A percentile compares a stretch with the other conserved stretches of the same genome.
Conservation (phyloP, 257 asterid genomes). For the Pogostemon cablin region DNA sequence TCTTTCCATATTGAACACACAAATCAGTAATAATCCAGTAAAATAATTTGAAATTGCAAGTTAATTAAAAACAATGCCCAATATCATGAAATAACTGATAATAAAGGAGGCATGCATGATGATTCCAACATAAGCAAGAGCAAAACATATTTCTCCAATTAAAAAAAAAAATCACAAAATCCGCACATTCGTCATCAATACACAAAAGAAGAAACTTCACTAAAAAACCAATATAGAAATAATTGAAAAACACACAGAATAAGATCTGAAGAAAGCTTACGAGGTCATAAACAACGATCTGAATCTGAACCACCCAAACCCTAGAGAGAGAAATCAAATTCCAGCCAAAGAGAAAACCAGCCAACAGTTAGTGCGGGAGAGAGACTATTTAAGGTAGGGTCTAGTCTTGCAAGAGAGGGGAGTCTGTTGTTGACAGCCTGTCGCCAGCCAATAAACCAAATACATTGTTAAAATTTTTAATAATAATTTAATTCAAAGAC, state of each 20-base stretch:
- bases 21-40: slow-evolving; percentile 7
- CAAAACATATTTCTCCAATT: neutral
- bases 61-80: slow-evolving; percentile 12
- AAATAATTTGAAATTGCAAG: neutral
- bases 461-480: neutral
- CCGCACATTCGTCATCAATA: slow-evolving; percentile 18
- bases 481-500: neutral
- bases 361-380: slow-evolving; percentile 5
- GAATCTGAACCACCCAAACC: slow-evolving; percentile 37
- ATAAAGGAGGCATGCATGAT: slow-evolving; percentile 25
- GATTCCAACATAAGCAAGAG: neutral
- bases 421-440: slow-evolving; percentile 92
- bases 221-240: slow-evolving; percentile 5
- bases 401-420: slow-evolving; percentile 45
- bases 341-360: slow-evolving; percentile 18
- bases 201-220: neutral
- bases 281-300: slow-evolving; percentile 49
- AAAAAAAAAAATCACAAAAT: slow-evolving; percentile 22
- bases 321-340: slow-evolving; percentile 38
- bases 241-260: slow-evolving; percentile 1
- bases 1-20: slow-evolving; percentile 2
- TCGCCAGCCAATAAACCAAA: slow-evolving; percentile 74
- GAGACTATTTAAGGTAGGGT: slow-evolving; percentile 25
- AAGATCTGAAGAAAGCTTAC: slow-evolving; percentile 46
- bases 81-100: neutral